Conservation (phyloP, 768 basidiomycete genomes). For the Calocybe gangraenosa region DNA sequence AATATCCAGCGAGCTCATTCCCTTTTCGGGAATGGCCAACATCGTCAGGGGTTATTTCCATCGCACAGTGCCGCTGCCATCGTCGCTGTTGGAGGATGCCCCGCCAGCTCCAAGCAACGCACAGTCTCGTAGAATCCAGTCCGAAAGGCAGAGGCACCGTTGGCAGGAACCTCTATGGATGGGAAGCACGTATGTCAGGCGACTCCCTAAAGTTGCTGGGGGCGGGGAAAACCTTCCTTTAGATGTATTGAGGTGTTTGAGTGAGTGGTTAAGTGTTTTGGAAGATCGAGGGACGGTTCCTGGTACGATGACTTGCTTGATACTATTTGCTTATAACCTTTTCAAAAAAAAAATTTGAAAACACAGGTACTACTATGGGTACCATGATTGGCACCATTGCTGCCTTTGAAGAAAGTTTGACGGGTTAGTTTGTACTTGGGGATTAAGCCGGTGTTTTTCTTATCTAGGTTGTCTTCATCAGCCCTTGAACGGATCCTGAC, state of each 20-base stretch:
- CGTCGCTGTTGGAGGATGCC: too few relatives aligned
- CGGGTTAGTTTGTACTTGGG: conserved; percentile 27
- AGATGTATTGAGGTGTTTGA: conserved; percentile 50
- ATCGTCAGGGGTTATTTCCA: conserved; percentile 19
- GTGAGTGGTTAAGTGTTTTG: conserved; percentile 54
- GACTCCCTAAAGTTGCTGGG: conserved; percentile 31
- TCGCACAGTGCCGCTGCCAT: too few relatives aligned
- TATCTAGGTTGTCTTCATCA: conserved; percentile 17
- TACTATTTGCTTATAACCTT: neutral
- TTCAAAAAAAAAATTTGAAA: too few relatives aligned
- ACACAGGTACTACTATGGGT: conserved; percentile 49
- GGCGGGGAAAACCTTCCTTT: conserved; percentile 55
- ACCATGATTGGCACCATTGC: conserved; percentile 43
- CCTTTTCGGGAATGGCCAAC: conserved; percentile 30
- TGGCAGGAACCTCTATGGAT: conserved; percentile 37
- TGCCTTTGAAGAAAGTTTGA: conserved; percentile 51
- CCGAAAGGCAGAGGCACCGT: conserved; percentile 12
- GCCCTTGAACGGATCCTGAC: conserved; percentile 59
- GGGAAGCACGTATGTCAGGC: conserved; percentile 24
- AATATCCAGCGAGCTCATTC: conserved; percentile 34
- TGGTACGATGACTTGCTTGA: conserved; percentile 26
- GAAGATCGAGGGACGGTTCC: conserved; percentile 58
- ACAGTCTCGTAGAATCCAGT: neutral
- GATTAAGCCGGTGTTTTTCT: neutral
- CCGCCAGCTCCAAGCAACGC: too few relatives aligned